Evolutionary conservation across 2,329 filamentous ascomycete species (phyloP).

Genomic region (Aspergillus sp.): DNA sequence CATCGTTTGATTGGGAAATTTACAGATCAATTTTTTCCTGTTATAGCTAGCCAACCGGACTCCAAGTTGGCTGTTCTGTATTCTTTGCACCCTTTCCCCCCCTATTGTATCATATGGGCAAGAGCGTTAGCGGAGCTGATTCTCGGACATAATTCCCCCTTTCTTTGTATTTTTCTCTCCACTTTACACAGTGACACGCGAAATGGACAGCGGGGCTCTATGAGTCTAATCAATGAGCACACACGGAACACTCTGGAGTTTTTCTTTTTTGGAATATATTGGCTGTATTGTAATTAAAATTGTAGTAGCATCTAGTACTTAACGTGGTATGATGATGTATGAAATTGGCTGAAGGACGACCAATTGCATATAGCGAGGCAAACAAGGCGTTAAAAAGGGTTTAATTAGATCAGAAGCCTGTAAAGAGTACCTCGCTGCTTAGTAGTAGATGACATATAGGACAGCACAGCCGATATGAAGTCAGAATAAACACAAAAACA

Average conservation of each 20-base stretch:
- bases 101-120: conserved; percentile 17
- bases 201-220: neutral
- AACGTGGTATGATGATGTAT: no score
- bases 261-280: neutral
- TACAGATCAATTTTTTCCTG: neutral
- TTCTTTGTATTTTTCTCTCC: neutral
- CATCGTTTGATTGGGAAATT: neutral
- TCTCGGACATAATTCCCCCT: conserved; percentile 3
- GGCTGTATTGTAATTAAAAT: neutral
- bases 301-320: no score
- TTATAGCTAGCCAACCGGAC: neutral
- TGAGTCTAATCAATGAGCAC: neutral
- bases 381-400: no score
- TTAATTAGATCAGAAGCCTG: neutral
- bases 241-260: neutral
- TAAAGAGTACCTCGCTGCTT: neutral
- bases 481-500: neutral
- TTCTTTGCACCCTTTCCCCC: neutral
- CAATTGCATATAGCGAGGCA: no score
- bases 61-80: neutral
- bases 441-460: conserved; percentile 2
- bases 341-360: no score
- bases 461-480: neutral
- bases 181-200: conserved; percentile 1
- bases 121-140: conserved; percentile 14